phyloP scores from a whole-genome alignment of 495 filamentous ascomycete species.

The Xylaria acuta region DNA sequence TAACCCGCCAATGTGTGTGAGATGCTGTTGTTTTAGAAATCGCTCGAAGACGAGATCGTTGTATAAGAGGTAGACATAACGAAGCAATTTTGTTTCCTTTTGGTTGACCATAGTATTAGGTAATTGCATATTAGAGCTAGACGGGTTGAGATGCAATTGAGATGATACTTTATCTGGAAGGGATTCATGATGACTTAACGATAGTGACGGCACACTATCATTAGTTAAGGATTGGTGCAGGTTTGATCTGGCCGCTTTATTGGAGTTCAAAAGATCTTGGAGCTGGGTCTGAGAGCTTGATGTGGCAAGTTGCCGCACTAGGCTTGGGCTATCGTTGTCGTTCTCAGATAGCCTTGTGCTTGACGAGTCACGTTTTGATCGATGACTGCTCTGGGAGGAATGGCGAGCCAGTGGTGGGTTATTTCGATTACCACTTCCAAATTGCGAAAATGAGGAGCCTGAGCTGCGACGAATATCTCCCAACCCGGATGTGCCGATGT shows the following conservation, averaged over 20 bases:
- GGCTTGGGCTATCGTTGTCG: conserved; percentile 61
- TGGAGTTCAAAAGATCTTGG: conserved; percentile 61
- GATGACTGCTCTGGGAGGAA: conserved; percentile 49
- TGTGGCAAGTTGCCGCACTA: conserved; percentile 53
- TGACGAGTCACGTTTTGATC: conserved; percentile 49
- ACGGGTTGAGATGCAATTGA: conserved; percentile 28
- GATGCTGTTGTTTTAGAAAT: conserved; percentile 77
- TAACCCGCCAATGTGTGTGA: conserved; percentile 74
- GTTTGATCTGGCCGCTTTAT: conserved; percentile 57
- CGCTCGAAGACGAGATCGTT: conserved; percentile 81
- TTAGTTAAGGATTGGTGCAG: conserved; percentile 57
- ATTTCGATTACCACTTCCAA: conserved; percentile 39
- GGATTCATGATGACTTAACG: conserved; percentile 51
- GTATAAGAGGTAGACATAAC: conserved; percentile 68
- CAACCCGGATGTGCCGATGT: neutral
- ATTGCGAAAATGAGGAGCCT: conserved; percentile 52
- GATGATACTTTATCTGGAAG: conserved; percentile 37
- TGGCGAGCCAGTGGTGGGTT: conserved; percentile 37
- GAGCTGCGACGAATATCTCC: conserved; percentile 54
- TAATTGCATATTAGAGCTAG: conserved; percentile 15
- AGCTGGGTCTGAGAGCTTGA: conserved; percentile 56
- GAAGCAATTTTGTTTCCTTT: conserved; percentile 64
- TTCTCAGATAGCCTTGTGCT: conserved; percentile 46
- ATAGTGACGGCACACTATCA: conserved; percentile 58
- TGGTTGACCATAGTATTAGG: conserved; percentile 36